Percentiles rank a stretch among this genome's conserved stretches.
Conservation (phyloP, 768 basidiomycete genomes). For the Mycena pura region DNA sequence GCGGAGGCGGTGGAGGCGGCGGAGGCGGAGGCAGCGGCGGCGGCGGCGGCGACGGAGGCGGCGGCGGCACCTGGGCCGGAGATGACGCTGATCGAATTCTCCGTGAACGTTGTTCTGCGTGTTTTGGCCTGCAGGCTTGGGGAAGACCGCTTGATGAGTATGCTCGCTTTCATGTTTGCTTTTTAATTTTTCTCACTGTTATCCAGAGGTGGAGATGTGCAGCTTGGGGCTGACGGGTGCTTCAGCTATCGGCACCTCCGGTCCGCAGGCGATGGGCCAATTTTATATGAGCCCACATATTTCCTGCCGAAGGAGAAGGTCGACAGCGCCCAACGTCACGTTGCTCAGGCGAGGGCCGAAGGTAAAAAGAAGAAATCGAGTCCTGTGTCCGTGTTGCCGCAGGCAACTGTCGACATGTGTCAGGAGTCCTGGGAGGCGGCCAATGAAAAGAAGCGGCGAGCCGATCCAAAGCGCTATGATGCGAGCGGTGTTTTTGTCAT, state of each 20-base stretch:
- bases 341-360: constrained; percentile 29
- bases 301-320: constrained; percentile 44
- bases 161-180: constrained; percentile 14
- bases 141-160: constrained; percentile 31
- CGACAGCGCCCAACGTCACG: constrained; percentile 37
- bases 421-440: constrained; percentile 40
- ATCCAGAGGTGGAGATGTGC: constrained; percentile 43
- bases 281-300: constrained; percentile 39
- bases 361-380: constrained; percentile 23
- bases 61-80: no score
- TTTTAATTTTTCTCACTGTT: background rate
- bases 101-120: constrained; percentile 40
- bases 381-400: constrained; percentile 30
- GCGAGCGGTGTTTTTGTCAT: constrained; percentile 45
- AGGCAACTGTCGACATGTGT: constrained; percentile 44
- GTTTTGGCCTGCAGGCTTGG: constrained; percentile 37
- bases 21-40: background rate
- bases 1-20: no score
- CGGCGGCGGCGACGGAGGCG: background rate
- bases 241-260: constrained; percentile 45
- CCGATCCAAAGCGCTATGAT: constrained; percentile 35
- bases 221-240: constrained; percentile 45
- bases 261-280: constrained; percentile 38
- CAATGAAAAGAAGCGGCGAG: constrained; percentile 38
- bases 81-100: constrained; percentile 33